These are phyloP conservation scores for Backusella psychrophila DNA, from an alignment of 192 early-diverging fungal genomes.

Conservation along the genomic window DNA sequence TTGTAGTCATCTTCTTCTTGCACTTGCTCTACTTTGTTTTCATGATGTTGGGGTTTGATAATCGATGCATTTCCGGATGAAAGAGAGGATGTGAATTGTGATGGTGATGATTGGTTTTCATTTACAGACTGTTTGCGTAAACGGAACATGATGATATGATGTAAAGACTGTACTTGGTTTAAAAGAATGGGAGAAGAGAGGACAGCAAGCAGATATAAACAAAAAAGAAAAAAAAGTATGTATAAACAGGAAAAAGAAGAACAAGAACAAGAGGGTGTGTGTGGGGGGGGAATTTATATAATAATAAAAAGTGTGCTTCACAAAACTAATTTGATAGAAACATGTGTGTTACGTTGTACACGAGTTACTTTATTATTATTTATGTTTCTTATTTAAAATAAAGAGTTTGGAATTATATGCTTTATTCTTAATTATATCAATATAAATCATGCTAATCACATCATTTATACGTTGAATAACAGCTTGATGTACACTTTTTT, in stretches of 20 bases:
- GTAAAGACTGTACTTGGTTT: neutral
- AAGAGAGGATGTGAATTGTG: conserved; percentile 9
- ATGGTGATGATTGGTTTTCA: neutral
- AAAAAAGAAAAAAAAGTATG: neutral
- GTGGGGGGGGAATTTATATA: neutral
- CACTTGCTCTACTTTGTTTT: neutral
- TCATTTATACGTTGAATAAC: neutral
- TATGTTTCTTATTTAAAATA: neutral
- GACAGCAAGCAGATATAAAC: neutral
- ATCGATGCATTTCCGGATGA: conserved; percentile 14
- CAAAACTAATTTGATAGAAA: conserved; percentile 15
- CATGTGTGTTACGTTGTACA: conserved; percentile 1
- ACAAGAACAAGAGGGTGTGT: neutral
- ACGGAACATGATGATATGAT: neutral
- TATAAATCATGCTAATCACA: no score
- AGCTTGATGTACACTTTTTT: neutral
- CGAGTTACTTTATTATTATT: neutral
- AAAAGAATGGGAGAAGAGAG: neutral
- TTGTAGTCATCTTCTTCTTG: neutral
- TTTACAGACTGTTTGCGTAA: neutral
- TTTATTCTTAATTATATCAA: neutral
- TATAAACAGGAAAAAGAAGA: conserved; percentile 5
- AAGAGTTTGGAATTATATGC: neutral
- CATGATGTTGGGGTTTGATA: neutral
- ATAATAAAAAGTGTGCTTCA: conserved; percentile 13